phyloP scores from a whole-genome alignment of 495 filamentous ascomycete species.

The Baudoinia panamericana region DNA sequence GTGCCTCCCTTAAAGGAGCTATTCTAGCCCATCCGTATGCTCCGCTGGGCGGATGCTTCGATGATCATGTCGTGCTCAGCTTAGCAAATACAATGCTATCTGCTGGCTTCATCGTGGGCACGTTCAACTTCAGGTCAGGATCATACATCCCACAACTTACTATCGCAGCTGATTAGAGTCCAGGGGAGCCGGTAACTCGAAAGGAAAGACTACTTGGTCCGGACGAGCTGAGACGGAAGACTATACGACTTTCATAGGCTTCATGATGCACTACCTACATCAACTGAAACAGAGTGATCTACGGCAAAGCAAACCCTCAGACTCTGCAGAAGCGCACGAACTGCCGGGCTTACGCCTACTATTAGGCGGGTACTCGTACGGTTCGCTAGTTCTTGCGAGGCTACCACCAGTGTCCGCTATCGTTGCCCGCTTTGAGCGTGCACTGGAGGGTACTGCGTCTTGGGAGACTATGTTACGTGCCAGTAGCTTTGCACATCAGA shows the following conservation, averaged over 20 bases:
- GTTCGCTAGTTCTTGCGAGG: slow-evolving; percentile 62
- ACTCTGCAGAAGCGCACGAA: neutral
- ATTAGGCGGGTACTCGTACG: slow-evolving; percentile 83
- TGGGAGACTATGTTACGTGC: slow-evolving; percentile 56
- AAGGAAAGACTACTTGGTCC: slow-evolving; percentile 74
- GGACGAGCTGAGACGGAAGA: slow-evolving; percentile 66
- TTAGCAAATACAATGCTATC: slow-evolving; percentile 49
- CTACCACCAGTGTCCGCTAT: slow-evolving; percentile 51
- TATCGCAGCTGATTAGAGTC: slow-evolving; percentile 1
- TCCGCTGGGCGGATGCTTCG: slow-evolving; percentile 69
- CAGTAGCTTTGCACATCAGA: slow-evolving; percentile 44
- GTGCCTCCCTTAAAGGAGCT: slow-evolving; percentile 46
- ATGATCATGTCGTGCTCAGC: slow-evolving; percentile 62
- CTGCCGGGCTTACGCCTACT: slow-evolving; percentile 42
- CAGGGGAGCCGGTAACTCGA: slow-evolving; percentile 67
- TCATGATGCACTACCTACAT: slow-evolving; percentile 59
- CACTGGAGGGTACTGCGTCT: slow-evolving; percentile 38
- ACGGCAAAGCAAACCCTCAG: slow-evolving; percentile 7
- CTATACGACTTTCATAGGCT: slow-evolving; percentile 66
- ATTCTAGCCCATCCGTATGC: slow-evolving; percentile 88
- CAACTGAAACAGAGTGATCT: slow-evolving; percentile 20
- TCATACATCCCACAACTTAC: neutral
- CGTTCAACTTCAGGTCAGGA: slow-evolving; percentile 81
- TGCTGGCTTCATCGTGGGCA: slow-evolving; percentile 61
- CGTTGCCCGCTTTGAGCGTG: slow-evolving; percentile 42